Conservation (phyloP, 2,329 filamentous ascomycete species). For the Trichoderma atroviride region DNA sequence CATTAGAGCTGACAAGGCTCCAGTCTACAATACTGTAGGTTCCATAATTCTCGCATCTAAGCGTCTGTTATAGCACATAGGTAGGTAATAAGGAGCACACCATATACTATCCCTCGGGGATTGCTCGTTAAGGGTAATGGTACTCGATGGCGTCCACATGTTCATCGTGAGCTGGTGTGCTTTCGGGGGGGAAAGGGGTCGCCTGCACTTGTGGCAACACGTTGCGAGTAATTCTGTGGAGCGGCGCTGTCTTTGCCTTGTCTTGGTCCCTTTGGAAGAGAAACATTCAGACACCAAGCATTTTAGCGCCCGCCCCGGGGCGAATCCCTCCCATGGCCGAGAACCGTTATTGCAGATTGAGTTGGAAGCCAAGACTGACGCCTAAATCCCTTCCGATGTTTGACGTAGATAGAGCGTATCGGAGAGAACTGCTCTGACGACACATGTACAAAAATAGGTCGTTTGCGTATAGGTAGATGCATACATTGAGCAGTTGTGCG, state of each 20-base stretch:
- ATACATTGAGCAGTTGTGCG: not conserved
- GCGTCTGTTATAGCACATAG: not conserved
- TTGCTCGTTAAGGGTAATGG: not conserved
- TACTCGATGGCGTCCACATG: not conserved
- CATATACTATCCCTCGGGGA: not conserved
- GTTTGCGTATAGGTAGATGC: not conserved
- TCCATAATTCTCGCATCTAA: not conserved
- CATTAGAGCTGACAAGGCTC: not conserved
- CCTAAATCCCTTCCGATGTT: not conserved
- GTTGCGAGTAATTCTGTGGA: not conserved
- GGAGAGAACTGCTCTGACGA: not conserved
- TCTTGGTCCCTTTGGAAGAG: not conserved
- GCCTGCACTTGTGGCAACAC: not conserved
- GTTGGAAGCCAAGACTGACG: conserved; percentile 15
- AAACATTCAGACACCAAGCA: not conserved
- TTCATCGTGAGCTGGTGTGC: not conserved
- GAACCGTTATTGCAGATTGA: conserved; percentile 7
- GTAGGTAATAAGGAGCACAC: not conserved
- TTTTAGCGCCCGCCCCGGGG: conserved; percentile 18
- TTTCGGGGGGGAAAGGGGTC: not conserved
- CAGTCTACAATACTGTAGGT: too few species aligned
- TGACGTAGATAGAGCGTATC: not conserved
- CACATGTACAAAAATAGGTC: not conserved
- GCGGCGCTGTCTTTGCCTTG: not conserved
- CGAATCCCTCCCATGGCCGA: not conserved